Evolutionary conservation across 1,284 basidiomycete genomes (phyloP), one percentile per base, ranked within the genome.

Genomic region (Clitocybe nebularis): DNA sequence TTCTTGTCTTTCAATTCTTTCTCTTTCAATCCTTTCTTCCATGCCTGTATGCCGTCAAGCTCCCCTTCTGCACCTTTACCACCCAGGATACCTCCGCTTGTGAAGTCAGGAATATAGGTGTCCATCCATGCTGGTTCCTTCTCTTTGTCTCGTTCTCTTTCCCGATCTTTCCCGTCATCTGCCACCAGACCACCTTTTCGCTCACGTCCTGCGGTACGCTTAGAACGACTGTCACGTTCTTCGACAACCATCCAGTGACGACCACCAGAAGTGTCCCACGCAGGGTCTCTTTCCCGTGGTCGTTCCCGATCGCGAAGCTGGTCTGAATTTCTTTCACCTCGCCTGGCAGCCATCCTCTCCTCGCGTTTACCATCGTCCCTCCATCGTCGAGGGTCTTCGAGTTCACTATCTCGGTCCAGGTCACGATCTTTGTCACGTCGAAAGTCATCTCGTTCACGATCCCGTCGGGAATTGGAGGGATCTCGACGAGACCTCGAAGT

Each of bases 61-160:
- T 85, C 84, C 14, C 84, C 86, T 35, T 79, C 74, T 24, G 62
- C 61, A 28, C 66, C 64, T 47, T 77, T 74, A 4, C 75, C 77
- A 11, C 84, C 84, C 41, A 85, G 66, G 43, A 86, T 81, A 9
- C 80, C 83, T 42, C 68, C 65, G 29, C 66, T 67, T n/a, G 74
- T 59, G 29, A 72, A 70, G 32, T 64, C 68, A 2, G 85, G 81
- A 48, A 87, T 74, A 56, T 90, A 89, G n/a, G 87, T 82, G 50
- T 89, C 88, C 87, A 93, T 91, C 89, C 89, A 93, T 11, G 89
- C 89, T 14, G 89, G 90, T 57, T 91, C 87, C 54, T 83, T 89
- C 67, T 88, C 87, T 57, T 75, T 80, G 19, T 62, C 63, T 41
- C 60, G 52, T 39, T 72, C 67, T 34, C 75, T 74, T 44, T 76